Evolutionary conservation across 306 rosid genomes (phyloP), one percentile per base, ranked within the genome.

Genomic region (Cicer judaicum): DNA sequence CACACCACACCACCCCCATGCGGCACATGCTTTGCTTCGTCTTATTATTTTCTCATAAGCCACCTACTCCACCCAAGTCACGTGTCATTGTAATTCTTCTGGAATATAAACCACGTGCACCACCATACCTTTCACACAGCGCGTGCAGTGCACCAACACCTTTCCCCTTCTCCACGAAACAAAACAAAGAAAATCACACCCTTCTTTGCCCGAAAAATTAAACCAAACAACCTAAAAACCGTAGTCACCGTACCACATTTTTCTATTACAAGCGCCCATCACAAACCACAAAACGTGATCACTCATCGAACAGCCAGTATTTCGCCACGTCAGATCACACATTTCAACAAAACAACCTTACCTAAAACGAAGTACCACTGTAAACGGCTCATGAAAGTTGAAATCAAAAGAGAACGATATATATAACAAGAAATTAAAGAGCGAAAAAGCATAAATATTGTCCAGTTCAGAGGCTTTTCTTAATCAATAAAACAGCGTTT

Each of bases 11-110:
- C 50, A 41, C 34, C 2, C 10, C 13, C n/a, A 64, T 40, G 34
- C 49, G 3, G 1, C 79, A 52, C 79, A 52, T 21, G 79, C 50
- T 68, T 64, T 75, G 65, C 79, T 19, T 13, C 65, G 79, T 73
- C 64, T 18, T 11, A 8, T 19, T 44, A 8, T 24, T 1, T 29
- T 19, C 36, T 29, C 36, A 4, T 4, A 24, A n/a, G 61, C 60
- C 34, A 68, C 74, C 70, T 38, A 39, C 53, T 50, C 38, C 64
- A 21, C 10, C 52, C 14, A 6, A 7, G 52, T 77, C 81, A 78
- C 81, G 81, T 78, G 81, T 64, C 54, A 39, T 69, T 50, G 2
- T 10, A n/a, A 47, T 29, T 15, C 53, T 48, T 49, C 61, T 10
- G 8, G 12, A n/a, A 40, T 40, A 2, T 15, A 15, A 9, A 59